Evolutionary conservation across 257 asterid species (phyloP), one percentile per base, ranked within the genome.

Genomic region (Eustoma russellianum): DNA sequence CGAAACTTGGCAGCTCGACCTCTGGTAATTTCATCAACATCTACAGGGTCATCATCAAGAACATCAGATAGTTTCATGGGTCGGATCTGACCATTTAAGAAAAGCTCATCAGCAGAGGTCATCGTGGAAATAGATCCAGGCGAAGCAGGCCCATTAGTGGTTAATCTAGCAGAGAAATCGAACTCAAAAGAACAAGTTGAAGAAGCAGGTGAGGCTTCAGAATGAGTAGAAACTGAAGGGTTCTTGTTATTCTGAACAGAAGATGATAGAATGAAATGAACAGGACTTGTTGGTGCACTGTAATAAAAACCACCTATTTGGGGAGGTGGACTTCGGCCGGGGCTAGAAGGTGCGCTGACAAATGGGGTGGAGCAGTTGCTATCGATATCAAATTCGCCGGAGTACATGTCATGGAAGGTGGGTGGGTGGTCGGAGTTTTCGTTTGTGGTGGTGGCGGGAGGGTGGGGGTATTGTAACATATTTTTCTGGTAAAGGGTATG

Each of bases 281-380:
- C 79, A 66, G 97, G 95, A 44, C 95, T 89, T 3, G 94, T 72
- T 6, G 97, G 95, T 28, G 97, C 97, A 58, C 95, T 85, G 59
- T 83, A 83, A 69, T 80, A 89, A 66, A 68, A 89, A 16, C 86
- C 88, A n/a, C 77, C 15, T 35, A 66, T 52, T 7, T 38, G 43
- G 13, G 43, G 13, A 19, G 77, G 76, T 10, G 70, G 46, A 34
- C 51, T 72, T 41, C 84, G 95, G 63, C 85, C 77, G 6, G 97
- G 97, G 63, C 94, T 83, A 16, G 95, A 85, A 5, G 97, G 97
- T 9, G 97, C 97, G 46, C 94, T 83, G 17, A 85, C 97, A 66
- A 78, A 89, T 11, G 97, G 97, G 10, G 97, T 89, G 55, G 97
- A 89, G 66, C 95, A 83, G 61, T 82, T 66, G 71, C 94, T 83